Evolutionary conservation across 345 rosid species (phyloP).

Genomic region (Pseudoturritis turrita): DNA sequence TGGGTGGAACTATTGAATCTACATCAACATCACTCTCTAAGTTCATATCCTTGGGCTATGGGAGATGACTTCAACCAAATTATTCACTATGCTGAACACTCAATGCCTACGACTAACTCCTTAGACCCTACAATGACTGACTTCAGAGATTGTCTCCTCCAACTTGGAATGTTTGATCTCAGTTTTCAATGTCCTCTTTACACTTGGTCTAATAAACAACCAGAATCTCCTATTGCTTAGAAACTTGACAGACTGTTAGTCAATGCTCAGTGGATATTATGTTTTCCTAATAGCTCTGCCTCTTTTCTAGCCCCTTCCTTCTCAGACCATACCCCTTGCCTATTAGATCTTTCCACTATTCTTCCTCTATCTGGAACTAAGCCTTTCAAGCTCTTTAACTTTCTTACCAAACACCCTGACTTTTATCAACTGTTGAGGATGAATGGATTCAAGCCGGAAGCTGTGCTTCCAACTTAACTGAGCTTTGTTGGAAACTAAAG

Average conservation of each 20-base stretch:
- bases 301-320: not conserved
- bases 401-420: not conserved
- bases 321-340: not conserved
- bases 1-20: not conserved
- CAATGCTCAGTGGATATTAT: not conserved
- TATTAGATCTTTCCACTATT: not conserved
- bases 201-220: not conserved
- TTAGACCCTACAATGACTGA: accelerated
- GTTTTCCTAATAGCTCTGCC: not conserved
- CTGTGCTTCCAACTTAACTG: not conserved
- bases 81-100: not conserved
- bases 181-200: not conserved
- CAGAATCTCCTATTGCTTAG: not conserved
- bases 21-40: not conserved
- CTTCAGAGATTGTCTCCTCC: not conserved
- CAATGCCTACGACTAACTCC: accelerated
- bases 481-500: not conserved
- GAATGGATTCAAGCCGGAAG: not conserved
- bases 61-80: not conserved
- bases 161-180: not conserved
- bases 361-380: not conserved
- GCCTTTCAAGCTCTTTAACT: not conserved
- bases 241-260: not conserved
- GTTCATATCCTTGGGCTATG: not conserved
- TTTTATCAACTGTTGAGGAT: not conserved